Base-by-base conservation (phyloP, 768 basidiomycete genomes). In the Phylloporus sp. region DNA sequence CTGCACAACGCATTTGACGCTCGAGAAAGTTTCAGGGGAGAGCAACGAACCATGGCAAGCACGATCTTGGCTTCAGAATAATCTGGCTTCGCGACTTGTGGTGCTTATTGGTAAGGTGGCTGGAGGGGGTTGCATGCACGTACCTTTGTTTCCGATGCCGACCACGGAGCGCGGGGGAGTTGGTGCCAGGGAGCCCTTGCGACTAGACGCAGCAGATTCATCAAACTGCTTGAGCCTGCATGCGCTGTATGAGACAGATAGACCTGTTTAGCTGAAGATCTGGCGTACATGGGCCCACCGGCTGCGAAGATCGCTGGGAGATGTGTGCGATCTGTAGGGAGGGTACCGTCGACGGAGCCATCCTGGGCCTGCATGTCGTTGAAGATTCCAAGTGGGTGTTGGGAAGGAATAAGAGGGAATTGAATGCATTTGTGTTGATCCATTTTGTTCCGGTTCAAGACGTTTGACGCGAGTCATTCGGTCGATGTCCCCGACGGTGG, bases 1-100 rank as follows among this genome's bases (percentile, higher is more conserved):
- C 92, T 95, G 58, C 24, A 45, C 26, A 18, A 45, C 15, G 23
- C 8, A 22, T 16, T 52, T 34, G 50, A 39, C 13, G 22, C 16
- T 47, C 27, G 20, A 40, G 16, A 36, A 35, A 50, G 45, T 20
- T 27, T 38, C 23, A 36, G 15, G 31, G 4, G 32, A 50, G 27
- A 16, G 49, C 22, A 13, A 52, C 72, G 44, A 47, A 93, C 95
- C 91, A 97, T 97, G 3, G 95, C 95, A 11, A 98, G 81, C 7
- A 99, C 93, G 58, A 99, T 97, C 80, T 98, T 99, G 32, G 92
- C 91, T 65, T 97, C 95, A 4, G 94, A 97, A 62, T 98, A 98
- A 64, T 99, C 97, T 6, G 97, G 97, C 69, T 95, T 97, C 48
- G 90, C 88, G 42, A 95, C 91, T 94, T 40, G 42, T 18, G 41